phyloP scores from a whole-genome alignment of 177 flowering plant species.

The Vitis hybrid region DNA sequence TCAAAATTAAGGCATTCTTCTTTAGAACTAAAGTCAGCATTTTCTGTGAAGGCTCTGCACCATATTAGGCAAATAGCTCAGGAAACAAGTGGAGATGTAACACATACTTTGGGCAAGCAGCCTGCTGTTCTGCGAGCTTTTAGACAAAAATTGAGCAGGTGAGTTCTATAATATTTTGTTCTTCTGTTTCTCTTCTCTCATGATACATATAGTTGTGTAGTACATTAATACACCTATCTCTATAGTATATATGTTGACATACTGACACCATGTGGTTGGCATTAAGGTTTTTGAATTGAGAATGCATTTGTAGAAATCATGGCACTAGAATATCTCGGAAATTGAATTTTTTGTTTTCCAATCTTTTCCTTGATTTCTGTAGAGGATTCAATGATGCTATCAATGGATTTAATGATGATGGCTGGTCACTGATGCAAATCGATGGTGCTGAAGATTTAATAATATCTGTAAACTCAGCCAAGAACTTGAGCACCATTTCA shows the following conservation, averaged over 20 bases:
- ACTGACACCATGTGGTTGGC: no score
- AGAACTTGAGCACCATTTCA: conserved; percentile 36
- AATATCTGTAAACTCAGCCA: conserved; percentile 65
- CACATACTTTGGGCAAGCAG: conserved; percentile 87
- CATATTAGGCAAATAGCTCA: conserved; percentile 90
- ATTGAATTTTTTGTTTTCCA: background rate
- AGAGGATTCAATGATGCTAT: conserved; percentile 95
- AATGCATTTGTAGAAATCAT: no score
- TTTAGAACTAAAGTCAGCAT: background rate
- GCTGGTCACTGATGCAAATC: conserved; percentile 76
- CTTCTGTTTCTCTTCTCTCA: background rate
- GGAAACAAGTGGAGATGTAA: conserved; percentile 90
- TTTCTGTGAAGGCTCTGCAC: conserved; percentile 64
- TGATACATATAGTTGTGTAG: background rate
- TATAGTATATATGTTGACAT: no score
- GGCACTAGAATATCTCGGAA: background rate
- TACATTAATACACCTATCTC: no score
- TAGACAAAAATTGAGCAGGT: conserved; percentile 95
- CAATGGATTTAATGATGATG: conserved; percentile 90
- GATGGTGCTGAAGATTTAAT: conserved; percentile 85
- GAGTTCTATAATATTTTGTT: background rate
- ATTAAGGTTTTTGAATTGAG: no score
- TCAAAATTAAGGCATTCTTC: no score
- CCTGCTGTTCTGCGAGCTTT: conserved; percentile 94
- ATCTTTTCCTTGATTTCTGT: conserved; percentile 5